Base-by-base conservation (phyloP, 306 rosid genomes). In the Abrus pulchellus region DNA sequence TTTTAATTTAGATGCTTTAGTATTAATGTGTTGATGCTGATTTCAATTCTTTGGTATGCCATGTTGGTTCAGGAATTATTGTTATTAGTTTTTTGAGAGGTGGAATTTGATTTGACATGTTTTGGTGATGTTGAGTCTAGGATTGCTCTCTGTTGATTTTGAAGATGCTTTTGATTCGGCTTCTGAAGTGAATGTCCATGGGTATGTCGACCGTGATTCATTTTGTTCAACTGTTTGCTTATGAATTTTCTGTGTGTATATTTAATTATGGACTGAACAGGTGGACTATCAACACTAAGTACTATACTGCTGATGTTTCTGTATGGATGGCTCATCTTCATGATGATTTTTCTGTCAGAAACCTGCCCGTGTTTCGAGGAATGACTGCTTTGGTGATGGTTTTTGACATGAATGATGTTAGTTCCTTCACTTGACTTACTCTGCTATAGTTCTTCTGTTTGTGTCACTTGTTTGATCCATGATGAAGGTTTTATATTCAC, bases 311-410 rank as follows among this genome's bases (percentile, higher is more conserved):
- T 79, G 98, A 90, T 78, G 94, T 92, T 82, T 87, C 94, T 41
- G 84, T 92, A 60, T 86, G 93, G 77, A 78, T 90, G 86, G 91
- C 94, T 79, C 94, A 90, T 86, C 90, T 92, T 75, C 78, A 68
- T 27, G 92, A 92, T 33, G 90, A 78, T 13, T 86, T 92, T 82
- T 91, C 92, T 8, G 78, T 84, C 29, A 75, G 72, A 9, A 71
- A 84, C 67, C 73, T 92, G 10, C 90, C 97, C 7, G 50, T 61
- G 41, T 88, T 85, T 82, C 67, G 75, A 59, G 89, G 38, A 66
- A 83, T 90, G 87, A 87, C 83, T 8, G 97, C 97, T 72, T 83
- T 94, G 85, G 92, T 94, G 72, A 86, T 94, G 97, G 94, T 92
- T 77, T 92, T 88, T 75, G 92, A 94, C 87, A 81, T 92, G 90